Conservation (phyloP, 805 yeast genomes). For the Teunomyces barrocoloradensis region DNA sequence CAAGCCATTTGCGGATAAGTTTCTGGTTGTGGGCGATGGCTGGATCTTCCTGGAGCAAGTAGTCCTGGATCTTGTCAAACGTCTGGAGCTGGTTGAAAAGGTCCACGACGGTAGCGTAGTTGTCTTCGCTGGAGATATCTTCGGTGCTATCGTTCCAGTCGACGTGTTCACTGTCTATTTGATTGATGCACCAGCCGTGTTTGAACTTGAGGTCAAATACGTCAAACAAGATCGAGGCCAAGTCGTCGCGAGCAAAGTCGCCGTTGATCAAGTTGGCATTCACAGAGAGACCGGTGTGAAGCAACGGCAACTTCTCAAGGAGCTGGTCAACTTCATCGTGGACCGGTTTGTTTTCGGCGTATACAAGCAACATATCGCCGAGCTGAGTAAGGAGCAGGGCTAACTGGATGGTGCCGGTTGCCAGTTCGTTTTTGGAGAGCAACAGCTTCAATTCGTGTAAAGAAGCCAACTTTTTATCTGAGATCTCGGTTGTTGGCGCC, state of each 20-base stretch:
- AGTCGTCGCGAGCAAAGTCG: constrained; percentile 47
- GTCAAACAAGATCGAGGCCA: constrained; percentile 55
- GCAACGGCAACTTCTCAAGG: constrained; percentile 55
- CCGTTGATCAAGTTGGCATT: constrained; percentile 63
- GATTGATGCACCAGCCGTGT: constrained; percentile 83
- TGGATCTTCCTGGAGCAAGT: constrained; percentile 32
- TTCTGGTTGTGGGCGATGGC: constrained; percentile 11
- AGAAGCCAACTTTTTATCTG: constrained; percentile 10
- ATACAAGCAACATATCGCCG: constrained; percentile 42
- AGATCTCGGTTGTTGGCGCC: not conserved
- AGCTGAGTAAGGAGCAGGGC: constrained; percentile 46
- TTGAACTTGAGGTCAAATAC: constrained; percentile 58
- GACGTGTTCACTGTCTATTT: constrained; percentile 17
- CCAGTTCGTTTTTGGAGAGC: constrained; percentile 10
- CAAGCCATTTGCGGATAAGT: constrained; percentile 41
- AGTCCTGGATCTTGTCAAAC: constrained; percentile 59
- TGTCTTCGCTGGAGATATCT: constrained; percentile 8
- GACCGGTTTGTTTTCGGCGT: constrained; percentile 17
- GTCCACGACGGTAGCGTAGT: constrained; percentile 16
- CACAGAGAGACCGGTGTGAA: constrained; percentile 69
- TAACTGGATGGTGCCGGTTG: constrained; percentile 20
- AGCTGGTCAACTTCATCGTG: constrained; percentile 39
- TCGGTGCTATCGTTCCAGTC: constrained; percentile 11
- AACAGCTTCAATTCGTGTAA: constrained; percentile 16
- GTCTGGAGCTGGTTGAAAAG: constrained; percentile 24